Conservation (phyloP, 805 yeast genomes). For the Teunomyces pallodes region DNA sequence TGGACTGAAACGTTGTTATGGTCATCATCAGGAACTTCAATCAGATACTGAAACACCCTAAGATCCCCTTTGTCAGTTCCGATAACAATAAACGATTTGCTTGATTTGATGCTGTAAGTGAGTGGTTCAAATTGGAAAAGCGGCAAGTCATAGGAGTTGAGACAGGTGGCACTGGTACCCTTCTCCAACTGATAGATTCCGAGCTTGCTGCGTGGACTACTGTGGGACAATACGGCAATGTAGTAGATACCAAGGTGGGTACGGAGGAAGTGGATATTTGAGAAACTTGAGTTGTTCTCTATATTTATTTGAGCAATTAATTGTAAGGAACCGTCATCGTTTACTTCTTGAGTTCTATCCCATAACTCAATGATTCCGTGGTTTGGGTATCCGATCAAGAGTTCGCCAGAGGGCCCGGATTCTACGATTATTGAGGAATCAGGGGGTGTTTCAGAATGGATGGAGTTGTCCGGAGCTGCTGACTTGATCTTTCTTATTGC, state of each 20-base stretch:
- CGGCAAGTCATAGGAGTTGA: not conserved
- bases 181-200: not conserved
- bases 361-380: slow-evolving; percentile 27
- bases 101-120: slow-evolving; percentile 17
- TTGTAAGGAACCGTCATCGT: slow-evolving; percentile 26
- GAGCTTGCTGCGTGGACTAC: not conserved
- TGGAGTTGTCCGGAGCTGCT: slow-evolving; percentile 12
- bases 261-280: not conserved
- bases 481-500: slow-evolving; percentile 42
- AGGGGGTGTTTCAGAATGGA: not conserved
- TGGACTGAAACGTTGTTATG: not conserved
- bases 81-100: slow-evolving; percentile 18
- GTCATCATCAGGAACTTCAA: slow-evolving; percentile 12
- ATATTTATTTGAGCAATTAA: slow-evolving; percentile 7
- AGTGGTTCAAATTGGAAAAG: not conserved
- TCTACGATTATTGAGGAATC: slow-evolving; percentile 10
- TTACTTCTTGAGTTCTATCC: slow-evolving; percentile 26
- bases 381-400: slow-evolving; percentile 23
- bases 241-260: not conserved
- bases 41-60: not conserved
- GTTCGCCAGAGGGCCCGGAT: slow-evolving; percentile 32
- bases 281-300: not conserved
- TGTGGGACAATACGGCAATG: not conserved
- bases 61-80: slow-evolving; percentile 22
- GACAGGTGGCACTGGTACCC: not conserved